These are phyloP conservation scores for Calonectria multiphialidica DNA, from an alignment of 2,329 filamentous ascomycete species.

Conservation along the genomic window DNA sequence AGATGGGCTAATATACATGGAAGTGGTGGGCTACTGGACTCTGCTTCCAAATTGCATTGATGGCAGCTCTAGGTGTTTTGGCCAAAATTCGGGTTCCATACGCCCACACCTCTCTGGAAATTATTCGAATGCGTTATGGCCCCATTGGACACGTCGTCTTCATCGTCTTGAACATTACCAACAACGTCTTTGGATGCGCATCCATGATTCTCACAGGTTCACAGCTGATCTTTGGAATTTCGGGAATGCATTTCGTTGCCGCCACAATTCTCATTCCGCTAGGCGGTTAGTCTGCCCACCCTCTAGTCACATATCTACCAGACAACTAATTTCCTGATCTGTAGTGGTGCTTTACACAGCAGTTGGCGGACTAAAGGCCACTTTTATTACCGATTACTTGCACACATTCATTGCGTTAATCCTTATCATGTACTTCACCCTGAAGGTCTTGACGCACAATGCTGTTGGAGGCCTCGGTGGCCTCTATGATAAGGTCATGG, in stretches of 20 bases:
- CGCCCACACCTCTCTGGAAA: not conserved
- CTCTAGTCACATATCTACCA: not conserved
- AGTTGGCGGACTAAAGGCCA: not conserved
- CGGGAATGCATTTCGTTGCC: not conserved
- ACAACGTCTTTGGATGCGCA: not conserved
- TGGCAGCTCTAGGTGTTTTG: not conserved
- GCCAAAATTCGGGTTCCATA: not conserved
- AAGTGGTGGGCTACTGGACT: not conserved
- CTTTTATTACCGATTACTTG: not conserved
- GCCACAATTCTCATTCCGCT: not conserved
- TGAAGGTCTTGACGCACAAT: not conserved
- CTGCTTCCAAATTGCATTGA: not conserved
- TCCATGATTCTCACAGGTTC: not conserved
- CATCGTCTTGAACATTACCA: not conserved
- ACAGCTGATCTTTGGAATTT: not conserved
- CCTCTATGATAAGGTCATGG: not conserved
- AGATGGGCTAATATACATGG: not conserved
- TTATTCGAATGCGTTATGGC: slow-evolving; percentile 1
- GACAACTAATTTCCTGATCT: not conserved
- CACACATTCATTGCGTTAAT: not conserved
- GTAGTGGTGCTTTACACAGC: not conserved
- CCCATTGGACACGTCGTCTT: not conserved
- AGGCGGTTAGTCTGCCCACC: not conserved
- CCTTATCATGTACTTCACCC: not conserved
- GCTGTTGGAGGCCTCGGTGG: not conserved